These are phyloP conservation scores for Plasmodium knowlesi DNA, from an alignment of 169 alveolate genomes.

Conservation along the genomic window DNA sequence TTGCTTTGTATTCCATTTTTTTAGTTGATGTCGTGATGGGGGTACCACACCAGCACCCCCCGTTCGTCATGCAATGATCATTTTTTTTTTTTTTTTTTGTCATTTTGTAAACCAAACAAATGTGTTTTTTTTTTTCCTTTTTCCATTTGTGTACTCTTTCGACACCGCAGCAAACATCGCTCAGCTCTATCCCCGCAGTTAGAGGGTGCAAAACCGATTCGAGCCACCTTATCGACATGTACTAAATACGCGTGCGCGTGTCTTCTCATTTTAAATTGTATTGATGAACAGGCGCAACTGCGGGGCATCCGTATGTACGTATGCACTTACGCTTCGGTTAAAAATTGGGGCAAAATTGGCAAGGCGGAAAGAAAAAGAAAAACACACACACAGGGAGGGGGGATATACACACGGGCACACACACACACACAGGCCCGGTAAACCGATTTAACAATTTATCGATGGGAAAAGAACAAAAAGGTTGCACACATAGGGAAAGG, in stretches of 20 bases:
- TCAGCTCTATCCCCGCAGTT: neutral
- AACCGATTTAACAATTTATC: slow-evolving; percentile 13
- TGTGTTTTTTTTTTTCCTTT: neutral
- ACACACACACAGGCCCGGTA: neutral
- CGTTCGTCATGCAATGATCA: neutral
- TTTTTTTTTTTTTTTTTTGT: neutral
- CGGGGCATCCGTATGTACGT: neutral
- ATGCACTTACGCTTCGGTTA: neutral
- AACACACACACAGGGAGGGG: neutral
- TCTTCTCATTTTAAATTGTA: neutral
- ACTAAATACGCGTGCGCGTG: neutral
- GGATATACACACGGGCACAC: neutral
- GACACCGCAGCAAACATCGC: neutral
- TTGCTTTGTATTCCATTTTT: neutral
- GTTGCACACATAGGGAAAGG: neutral
- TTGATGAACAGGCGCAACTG: neutral
- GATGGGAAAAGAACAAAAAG: neutral
- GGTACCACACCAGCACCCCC: neutral
- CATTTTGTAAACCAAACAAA: neutral
- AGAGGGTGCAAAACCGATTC: neutral
- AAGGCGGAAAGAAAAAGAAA: neutral
- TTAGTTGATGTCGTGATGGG: neutral
- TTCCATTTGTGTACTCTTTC: neutral
- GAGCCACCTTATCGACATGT: neutral
- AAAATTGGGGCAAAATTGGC: slow-evolving; percentile 1